phyloP scores from a whole-genome alignment of 352 stramenopile genomes.

The Pythium phragmitis region DNA sequence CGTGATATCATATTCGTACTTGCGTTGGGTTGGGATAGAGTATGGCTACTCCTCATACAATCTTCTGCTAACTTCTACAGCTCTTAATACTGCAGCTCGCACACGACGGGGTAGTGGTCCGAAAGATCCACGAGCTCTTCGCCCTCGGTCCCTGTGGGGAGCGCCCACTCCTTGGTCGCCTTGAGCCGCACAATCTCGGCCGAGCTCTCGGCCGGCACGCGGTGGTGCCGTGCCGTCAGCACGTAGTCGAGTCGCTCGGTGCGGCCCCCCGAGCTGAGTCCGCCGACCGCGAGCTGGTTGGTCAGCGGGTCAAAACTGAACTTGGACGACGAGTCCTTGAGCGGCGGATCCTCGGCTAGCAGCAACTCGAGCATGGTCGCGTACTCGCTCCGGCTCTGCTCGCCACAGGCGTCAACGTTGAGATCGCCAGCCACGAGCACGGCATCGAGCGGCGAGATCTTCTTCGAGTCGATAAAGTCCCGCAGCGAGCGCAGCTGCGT shows the following conservation, averaged over 20 bases:
- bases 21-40: not conserved
- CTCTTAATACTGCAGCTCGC: slow-evolving; percentile 50
- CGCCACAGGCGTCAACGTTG: slow-evolving; percentile 51
- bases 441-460: slow-evolving; percentile 42
- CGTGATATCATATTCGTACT: slow-evolving; percentile 3
- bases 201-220: slow-evolving; percentile 28
- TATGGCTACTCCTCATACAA: slow-evolving; percentile 12
- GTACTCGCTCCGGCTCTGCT: slow-evolving; percentile 33
- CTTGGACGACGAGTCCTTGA: slow-evolving; percentile 30
- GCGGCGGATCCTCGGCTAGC: slow-evolving; percentile 33
- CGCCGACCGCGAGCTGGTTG: slow-evolving; percentile 56
- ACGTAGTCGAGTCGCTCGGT: slow-evolving; percentile 70
- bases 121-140: slow-evolving; percentile 57
- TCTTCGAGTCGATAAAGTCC: slow-evolving; percentile 48
- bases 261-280: slow-evolving; percentile 54
- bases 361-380: slow-evolving; percentile 48
- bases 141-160: slow-evolving; percentile 12
- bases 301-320: slow-evolving; percentile 69
- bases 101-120: slow-evolving; percentile 67
- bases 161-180: slow-evolving; percentile 40
- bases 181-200: slow-evolving; percentile 58
- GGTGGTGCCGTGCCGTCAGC: slow-evolving; percentile 37
- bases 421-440: slow-evolving; percentile 62
- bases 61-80: not conserved
- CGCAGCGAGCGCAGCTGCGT: slow-evolving; percentile 45